Evolutionary conservation across 2,329 filamentous ascomycete species (phyloP), one percentile per base, ranked within the genome.

Genomic region (Xylaria arbuscula): DNA sequence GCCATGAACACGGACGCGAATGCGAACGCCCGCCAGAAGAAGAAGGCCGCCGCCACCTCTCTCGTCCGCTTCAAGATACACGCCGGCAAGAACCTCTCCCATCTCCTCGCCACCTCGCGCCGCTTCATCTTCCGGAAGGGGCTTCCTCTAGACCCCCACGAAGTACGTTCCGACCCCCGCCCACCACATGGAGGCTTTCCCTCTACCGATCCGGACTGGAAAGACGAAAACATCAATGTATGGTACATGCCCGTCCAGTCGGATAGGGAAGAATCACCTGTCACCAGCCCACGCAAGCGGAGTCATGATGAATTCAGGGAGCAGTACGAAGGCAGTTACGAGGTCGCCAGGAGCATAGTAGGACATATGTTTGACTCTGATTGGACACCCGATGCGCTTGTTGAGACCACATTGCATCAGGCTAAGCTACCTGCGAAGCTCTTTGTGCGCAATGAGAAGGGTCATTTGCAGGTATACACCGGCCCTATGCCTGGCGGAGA

Each of bases 81-180:
- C 77, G 94, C 93, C 2, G 89, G 91, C 4, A 89, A 89, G 60
- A 98, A 98, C 77, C 80, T 98, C 63, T 87, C 89, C 54, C 91
- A 98, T 76, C 86, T 89, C 6, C 80, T 99, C 65, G 94, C 93
- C n/a, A 93, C 94, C 0, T 90, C 92, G 17, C 88, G 96, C 54
- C 85, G 90, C 38, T 97, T 97, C 79, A 89, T 98, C 58, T 95
- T 98, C 75, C 88, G 96, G 45, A 94, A 93, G 74, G 91, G 93
- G 0, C 86, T 97, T 77, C 91, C 91, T 0, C 81, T 98, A n/a
- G 83, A 82, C 38, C 85, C 91, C 1, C 85, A 88, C 70, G 96
- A 99, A 79, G 87, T 92, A 57, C 81, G 83, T 48, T 73, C 81
- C 10, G 83, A 86, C 61, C 79, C 81, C 6, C 78, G 82, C n/a